phyloP scores from a whole-genome alignment of 2,329 filamentous ascomycete species.

The Fusarium sp. region DNA sequence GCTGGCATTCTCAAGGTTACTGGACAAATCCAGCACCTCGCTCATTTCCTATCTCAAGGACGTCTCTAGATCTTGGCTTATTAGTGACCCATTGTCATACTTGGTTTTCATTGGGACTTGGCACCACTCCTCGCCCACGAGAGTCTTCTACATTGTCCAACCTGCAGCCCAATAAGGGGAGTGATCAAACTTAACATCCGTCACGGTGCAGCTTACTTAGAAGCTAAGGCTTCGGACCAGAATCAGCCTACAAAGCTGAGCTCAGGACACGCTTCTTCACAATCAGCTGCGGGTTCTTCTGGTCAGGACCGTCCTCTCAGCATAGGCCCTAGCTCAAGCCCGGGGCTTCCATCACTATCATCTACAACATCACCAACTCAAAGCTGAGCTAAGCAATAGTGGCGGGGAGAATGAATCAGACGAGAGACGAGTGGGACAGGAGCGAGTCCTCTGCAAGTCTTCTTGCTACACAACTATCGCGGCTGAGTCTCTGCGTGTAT shows the following conservation, averaged over 20 bases:
- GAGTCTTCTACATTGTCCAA: neutral
- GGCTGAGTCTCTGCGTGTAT: neutral
- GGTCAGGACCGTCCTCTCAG: neutral
- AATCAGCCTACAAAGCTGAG: neutral
- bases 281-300: neutral
- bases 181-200: neutral
- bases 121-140: neutral
- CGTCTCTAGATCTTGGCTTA: neutral
- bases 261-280: neutral
- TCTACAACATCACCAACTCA: too few species aligned
- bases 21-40: neutral
- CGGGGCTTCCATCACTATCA: neutral
- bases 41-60: neutral
- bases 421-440: neutral
- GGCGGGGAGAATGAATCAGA: neutral
- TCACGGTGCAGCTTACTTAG: neutral
- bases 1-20: neutral
- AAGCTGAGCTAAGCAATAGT: neutral
- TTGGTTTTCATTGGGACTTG: neutral
- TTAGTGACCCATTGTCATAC: neutral
- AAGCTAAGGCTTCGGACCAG: neutral
- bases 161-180: neutral
- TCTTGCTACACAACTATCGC: neutral
- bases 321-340: neutral
- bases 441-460: neutral